Evolutionary conservation across 352 stramenopile species (phyloP), one percentile per base, ranked within the genome.

Genomic region (Globisporangium iwayamae): DNA sequence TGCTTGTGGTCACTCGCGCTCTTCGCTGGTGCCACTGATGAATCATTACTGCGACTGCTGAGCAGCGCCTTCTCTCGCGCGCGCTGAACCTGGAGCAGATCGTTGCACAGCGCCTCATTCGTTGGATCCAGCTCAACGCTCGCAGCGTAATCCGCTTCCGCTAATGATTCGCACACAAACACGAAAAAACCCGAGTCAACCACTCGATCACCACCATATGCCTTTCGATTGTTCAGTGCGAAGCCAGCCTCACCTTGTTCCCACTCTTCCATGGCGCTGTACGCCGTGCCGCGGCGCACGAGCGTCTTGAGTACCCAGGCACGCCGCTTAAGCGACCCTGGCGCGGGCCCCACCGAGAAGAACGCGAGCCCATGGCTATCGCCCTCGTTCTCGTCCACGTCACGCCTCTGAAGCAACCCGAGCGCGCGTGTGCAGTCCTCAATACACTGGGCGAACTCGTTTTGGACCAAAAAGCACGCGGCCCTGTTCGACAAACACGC

Each of bases 261-360:
- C 47, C 74, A 79, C 8, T 79, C 36, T 2, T 61, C 50, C 57
- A 82, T 73, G 7, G 67, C 74, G 20, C 70, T 64, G 36, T 78
- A 74, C 8, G 81, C 85, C 6, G 79, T 78, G 39, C 80, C 85
- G 11, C 85, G 79, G 56, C 82, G 76, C 41, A 91, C 79, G 3
- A 94, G 70, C 1, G 84, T 91, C 65, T 89, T 88, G n/a, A 94
- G 62, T 0, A 94, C 85, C 80, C 83, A 94, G 13, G 62, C 69
- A 16, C 81, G 77, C n/a, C 85, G 80, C 62, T 90, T 79, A 4
- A 54, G 20, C 18, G 80, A 82, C 1, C 85, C 83, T 45, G 81
- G 62, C 0, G 79, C 67, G 38, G 85, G 85, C 2, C 75, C 75
- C 13, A 77, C 73, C 0, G 75, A 78, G 53, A 86, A 93, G 36